Conservation (phyloP, 2,329 filamentous ascomycete species). For the Xylariaceae sp. region DNA sequence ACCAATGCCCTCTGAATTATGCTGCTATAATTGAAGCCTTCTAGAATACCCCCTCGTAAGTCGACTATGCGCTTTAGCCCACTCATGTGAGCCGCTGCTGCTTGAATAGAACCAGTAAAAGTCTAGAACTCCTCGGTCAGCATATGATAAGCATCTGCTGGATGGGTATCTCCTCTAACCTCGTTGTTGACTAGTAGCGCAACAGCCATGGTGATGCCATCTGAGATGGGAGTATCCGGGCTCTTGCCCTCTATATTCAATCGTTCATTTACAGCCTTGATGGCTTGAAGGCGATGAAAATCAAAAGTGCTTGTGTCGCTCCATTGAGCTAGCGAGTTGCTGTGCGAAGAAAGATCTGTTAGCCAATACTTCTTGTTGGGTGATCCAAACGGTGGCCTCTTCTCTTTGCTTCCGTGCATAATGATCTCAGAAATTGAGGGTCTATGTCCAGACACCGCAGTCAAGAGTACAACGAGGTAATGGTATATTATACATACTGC, state of each 20-base stretch:
- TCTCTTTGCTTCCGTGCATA: neutral
- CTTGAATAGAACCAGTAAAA: constrained; percentile 39
- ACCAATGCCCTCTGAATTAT: constrained; percentile 42
- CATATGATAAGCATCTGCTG: neutral
- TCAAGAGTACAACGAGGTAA: neutral
- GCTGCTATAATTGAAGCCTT: constrained; percentile 40
- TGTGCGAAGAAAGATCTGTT: constrained; percentile 5
- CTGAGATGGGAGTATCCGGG: constrained; percentile 39
- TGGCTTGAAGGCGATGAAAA: constrained; percentile 43
- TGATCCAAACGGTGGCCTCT: neutral
- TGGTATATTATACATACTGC: constrained; percentile 32
- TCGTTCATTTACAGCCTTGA: constrained; percentile 42
- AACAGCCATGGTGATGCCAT: constrained; percentile 42
- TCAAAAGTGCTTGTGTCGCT: constrained; percentile 43
- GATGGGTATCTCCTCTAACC: constrained; percentile 24
- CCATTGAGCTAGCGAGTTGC: constrained; percentile 42
- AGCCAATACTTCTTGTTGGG: constrained; percentile 1
- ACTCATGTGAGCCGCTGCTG: constrained; percentile 42
- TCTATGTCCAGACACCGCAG: too few species aligned
- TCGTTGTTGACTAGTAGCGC: constrained; percentile 43
- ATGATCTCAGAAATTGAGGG: neutral
- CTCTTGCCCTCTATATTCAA: constrained; percentile 41
- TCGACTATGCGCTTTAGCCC: constrained; percentile 43
- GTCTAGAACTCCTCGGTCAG: constrained; percentile 28
- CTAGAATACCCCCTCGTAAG: constrained; percentile 40